A percentile compares a stretch with the other conserved stretches of the same genome.
Evolutionary conservation across 306 rosid genomes (phyloP).

Genomic region (Abrus precatorius): DNA sequence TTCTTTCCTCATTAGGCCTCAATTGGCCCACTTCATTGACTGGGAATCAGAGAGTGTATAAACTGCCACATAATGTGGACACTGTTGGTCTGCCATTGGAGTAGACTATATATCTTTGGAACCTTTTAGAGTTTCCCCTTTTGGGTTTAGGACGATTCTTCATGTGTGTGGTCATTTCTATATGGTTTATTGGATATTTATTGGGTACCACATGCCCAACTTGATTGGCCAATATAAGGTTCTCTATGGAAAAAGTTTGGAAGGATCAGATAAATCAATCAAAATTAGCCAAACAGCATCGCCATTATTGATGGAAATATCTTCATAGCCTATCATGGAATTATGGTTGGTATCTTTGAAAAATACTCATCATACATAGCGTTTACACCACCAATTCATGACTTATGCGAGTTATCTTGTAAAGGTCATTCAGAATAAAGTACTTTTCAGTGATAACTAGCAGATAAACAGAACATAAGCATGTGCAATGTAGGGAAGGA

Average conservation of each 20-base stretch:
- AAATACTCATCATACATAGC: slow-evolving; percentile 36
- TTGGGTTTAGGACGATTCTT: slow-evolving; percentile 51
- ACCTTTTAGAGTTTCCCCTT: slow-evolving; percentile 52
- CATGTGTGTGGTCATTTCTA: slow-evolving; percentile 44
- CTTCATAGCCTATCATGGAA: slow-evolving; percentile 41
- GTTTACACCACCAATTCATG: slow-evolving; percentile 23
- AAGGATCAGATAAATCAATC: slow-evolving; percentile 24
- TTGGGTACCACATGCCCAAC: slow-evolving; percentile 45
- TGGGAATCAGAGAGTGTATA: slow-evolving; percentile 39
- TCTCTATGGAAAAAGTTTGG: slow-evolving; percentile 33
- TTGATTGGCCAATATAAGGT: slow-evolving; percentile 54
- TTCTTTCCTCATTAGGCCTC: slow-evolving; percentile 47
- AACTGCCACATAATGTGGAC: slow-evolving; percentile 46
- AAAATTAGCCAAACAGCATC: slow-evolving; percentile 49
- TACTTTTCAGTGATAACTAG: slow-evolving; percentile 40
- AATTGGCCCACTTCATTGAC: slow-evolving; percentile 27
- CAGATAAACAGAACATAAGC: slow-evolving; percentile 48
- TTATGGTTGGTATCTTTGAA: slow-evolving; percentile 45
- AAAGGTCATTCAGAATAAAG: slow-evolving; percentile 20
- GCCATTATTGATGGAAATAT: slow-evolving; percentile 54
- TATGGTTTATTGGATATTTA: neutral
- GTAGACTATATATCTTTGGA: slow-evolving; percentile 21
- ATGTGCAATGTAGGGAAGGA: slow-evolving; percentile 38
- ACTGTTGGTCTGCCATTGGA: slow-evolving; percentile 40
- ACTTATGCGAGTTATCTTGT: neutral